Evolutionary conservation across 768 basidiomycete species (phyloP), one percentile per base, ranked within the genome.

Genomic region (Collybiopsis confluens): DNA sequence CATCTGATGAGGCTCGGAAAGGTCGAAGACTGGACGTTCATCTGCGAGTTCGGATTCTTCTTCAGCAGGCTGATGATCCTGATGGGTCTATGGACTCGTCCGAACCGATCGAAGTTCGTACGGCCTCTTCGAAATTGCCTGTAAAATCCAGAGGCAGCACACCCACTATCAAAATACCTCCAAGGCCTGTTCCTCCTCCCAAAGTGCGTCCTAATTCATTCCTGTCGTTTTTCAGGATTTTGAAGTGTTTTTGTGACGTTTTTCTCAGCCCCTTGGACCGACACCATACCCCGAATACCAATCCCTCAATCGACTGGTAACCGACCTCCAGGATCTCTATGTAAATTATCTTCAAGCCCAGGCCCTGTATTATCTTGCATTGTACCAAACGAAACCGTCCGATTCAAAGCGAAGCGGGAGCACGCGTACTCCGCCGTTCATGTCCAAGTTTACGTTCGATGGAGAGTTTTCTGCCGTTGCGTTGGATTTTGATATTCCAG

Each of bases 181-280:
- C 23, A 2, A 26, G 36, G 36, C 51, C 41, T 27, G 26, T 52
- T 30, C 51, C 51, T 21, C 51, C 51, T 15, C 26, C 38, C 3
- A 52, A 52, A 83, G 53, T 54, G 46, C n/a, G 30, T 53, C 41
- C 30, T 6, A 13, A 33, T 33, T 44, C 5, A 18, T 21, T 35
- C 7, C 35, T 27, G 44, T 23, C 1, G 27, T 20, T 13, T 20
- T 10, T 33, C 27, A 13, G 21, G 10, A 20, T 21, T 35, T 27
- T 50, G 7, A 6, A 13, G 13, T 10, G 6, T 24, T 9, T 46
- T 11, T 2, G 10, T 36, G 20, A 7, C 21, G n/a, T 7, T 24
- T 33, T 7, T 41, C 18, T 4, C 24, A 52, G 51, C 51, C 51
- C 16, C 42, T 27, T 5, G n/a, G 9, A 8, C 40, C 38, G 23